Evolutionary conservation across 2,329 filamentous ascomycete species (phyloP), one percentile per base, ranked within the genome.

Genomic region (Xylariaceae sp.): DNA sequence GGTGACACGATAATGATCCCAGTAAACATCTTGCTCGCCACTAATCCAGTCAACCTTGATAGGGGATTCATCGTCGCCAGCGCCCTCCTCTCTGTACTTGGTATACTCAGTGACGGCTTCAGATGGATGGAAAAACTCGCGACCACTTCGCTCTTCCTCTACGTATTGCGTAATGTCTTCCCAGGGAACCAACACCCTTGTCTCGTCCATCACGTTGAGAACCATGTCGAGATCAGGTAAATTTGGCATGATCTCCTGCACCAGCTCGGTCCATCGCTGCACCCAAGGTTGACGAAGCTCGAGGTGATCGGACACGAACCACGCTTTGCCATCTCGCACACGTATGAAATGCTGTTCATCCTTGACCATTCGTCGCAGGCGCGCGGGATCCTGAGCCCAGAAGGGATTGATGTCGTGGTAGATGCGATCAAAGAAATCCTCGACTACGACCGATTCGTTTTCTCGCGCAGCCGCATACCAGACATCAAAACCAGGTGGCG

Each of bases 201-300:
- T 80, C 69, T 88, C 83, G 69, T 88, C 85, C 73, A 86, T 78
- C 55, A 79, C 77, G 68, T 88, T 88, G 74, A 88, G 82, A 9
- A 84, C 81, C 75, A 88, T 86, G 68, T 88, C 84, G 69, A 88
- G 81, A 62, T 88, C 84, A 3, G 85, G 85, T 18, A 88, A 69
- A 53, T 78, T 74, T 11, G 77, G 69, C 63, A 65, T 61, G 30
- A 85, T 82, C 56, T 80, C 79, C 2, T 71, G 64, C n/a, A 86
- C 77, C 10, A 84, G 74, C 2, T 74, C 69, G 2, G 75, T 75
- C 80, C 80, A 82, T 18, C 76, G 71, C 66, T 78, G 68, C 42
- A 80, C 68, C 75, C 77, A 80, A 1, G 73, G 71, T 23, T 77
- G 75, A n/a, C 62, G 62, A 13, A 60, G 45, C 49, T 64, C 62